Base-by-base conservation (phyloP, 1,284 basidiomycete species). In the Sphaerobolus stellatus region DNA sequence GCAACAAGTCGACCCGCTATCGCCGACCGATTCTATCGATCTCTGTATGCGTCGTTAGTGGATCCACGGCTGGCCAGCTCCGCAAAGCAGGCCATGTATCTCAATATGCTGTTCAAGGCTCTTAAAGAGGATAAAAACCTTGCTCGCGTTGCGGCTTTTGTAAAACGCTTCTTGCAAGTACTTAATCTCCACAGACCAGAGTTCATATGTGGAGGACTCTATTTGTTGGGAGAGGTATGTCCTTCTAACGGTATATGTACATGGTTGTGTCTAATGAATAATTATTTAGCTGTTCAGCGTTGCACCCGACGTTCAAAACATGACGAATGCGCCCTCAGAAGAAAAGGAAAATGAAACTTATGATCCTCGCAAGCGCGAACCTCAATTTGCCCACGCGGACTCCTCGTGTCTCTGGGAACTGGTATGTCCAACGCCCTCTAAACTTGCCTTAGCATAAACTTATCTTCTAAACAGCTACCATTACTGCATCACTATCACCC, bases 71-170 rank as follows among this genome's bases (percentile, higher is more conserved):
- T 99, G 5, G 79, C 86, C 16, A 79, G 80, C 1, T 94, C 94
- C 16, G 46, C 46, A 2, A 98, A 99, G 69, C 94, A 98, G 69
- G 93, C 95, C 7, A 92, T 99, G 88, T 99, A 98, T 70, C 82
- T 99, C 61, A 99, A 99, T 69, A 74, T 99, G 20, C 72, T 98
- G 20, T 96, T 97, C 82, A 96, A 94, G 67, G 88, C 92, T 16
- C 74, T 98, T 62, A 97, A 97, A 71, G 79, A 79, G 3, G 96
- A 98, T 65, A 69, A 70, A 11, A 84, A 83, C 50, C 52, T 28
- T 3, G 47, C 44, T 56, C 80, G 94, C 18, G 81, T 90, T 8
- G 86, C 86, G 69, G 92, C 94, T 0, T 86, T 98, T 56, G 82
- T 98, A 40, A 86, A 92, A 67, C 78, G 97, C 50, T 85, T 98